A percentile compares a stretch with the other conserved stretches of the same genome.
Conservation (phyloP, 2,329 filamentous ascomycete species). For the Colletotrichum shisoi region DNA sequence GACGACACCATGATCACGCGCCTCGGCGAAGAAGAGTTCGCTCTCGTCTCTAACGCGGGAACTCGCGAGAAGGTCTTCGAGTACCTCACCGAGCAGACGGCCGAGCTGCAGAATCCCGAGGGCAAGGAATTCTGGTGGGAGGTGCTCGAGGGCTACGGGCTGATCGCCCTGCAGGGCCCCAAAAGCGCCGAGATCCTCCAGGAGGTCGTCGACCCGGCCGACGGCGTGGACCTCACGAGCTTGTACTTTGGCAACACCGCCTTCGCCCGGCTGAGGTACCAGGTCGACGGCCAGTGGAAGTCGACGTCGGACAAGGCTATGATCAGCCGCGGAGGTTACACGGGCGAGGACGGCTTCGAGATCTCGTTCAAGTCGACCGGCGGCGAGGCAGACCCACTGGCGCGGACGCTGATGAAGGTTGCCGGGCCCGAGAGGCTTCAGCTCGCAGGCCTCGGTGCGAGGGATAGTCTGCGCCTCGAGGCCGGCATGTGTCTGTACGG, state of each 20-base stretch:
- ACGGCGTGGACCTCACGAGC: slow-evolving; percentile 64
- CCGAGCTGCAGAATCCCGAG: slow-evolving; percentile 63
- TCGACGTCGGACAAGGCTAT: slow-evolving; percentile 62
- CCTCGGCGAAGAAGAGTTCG: slow-evolving; percentile 77
- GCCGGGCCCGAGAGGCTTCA: slow-evolving; percentile 70
- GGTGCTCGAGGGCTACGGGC: slow-evolving; percentile 74
- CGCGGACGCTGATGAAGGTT: slow-evolving; percentile 66
- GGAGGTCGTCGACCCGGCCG: slow-evolving; percentile 64
- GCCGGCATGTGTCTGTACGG: slow-evolving; percentile 99
- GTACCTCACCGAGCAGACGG: slow-evolving; percentile 77
- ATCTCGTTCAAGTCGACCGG: slow-evolving; percentile 70
- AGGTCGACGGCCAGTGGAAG: slow-evolving; percentile 55
- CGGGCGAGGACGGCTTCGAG: slow-evolving; percentile 97
- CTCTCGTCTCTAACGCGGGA: slow-evolving; percentile 94
- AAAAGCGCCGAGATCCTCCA: slow-evolving; percentile 74
- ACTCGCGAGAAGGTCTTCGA: slow-evolving; percentile 87
- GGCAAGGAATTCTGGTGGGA: slow-evolving; percentile 71
- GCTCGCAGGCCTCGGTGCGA: slow-evolving; percentile 86
- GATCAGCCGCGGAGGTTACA: slow-evolving; percentile 91
- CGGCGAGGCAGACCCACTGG: slow-evolving; percentile 58
- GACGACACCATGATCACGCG: slow-evolving; percentile 93
- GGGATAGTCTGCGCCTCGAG: slow-evolving; percentile 91
- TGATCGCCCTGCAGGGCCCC: slow-evolving; percentile 91
- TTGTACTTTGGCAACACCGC: slow-evolving; percentile 84
- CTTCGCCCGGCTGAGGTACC: slow-evolving; percentile 70